A percentile compares a stretch with the other conserved stretches of the same genome.
phyloP scores from a whole-genome alignment of 2,329 filamentous ascomycete genomes.

The Penicillium thymicola region DNA sequence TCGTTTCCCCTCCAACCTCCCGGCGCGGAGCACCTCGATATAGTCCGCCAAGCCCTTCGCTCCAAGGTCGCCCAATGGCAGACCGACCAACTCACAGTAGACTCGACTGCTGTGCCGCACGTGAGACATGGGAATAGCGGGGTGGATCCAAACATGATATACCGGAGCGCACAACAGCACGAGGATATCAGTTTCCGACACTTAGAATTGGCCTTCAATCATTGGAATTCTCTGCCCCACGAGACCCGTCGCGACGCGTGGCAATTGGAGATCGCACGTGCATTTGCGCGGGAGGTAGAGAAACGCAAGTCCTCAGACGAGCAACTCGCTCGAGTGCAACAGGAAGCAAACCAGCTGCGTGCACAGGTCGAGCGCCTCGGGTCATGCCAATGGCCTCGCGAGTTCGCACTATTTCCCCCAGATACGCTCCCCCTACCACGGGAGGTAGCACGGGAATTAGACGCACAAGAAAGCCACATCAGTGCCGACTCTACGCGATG shows the following conservation, averaged over 20 bases:
- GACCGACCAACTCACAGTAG: slow-evolving; percentile 39
- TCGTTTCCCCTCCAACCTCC: slow-evolving; percentile 82
- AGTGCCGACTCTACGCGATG: slow-evolving; percentile 38
- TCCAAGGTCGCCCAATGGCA: slow-evolving; percentile 67
- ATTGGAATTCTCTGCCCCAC: slow-evolving; percentile 66
- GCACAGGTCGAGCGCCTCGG: slow-evolving; percentile 46
- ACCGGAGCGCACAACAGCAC: slow-evolving; percentile 55
- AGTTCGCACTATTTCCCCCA: slow-evolving; percentile 49
- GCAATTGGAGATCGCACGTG: slow-evolving; percentile 47
- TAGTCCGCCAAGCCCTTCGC: slow-evolving; percentile 64
- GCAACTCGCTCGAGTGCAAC: slow-evolving; percentile 44
- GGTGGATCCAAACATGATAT: slow-evolving; percentile 36
- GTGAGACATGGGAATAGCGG: slow-evolving; percentile 33
- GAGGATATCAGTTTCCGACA: slow-evolving; percentile 71
- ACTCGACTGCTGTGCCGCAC: slow-evolving; percentile 32
- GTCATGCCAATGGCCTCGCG: slow-evolving; percentile 48
- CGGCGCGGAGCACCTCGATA: slow-evolving; percentile 68
- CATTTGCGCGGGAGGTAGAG: slow-evolving; percentile 46
- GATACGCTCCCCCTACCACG: slow-evolving; percentile 42
- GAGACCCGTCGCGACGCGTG: slow-evolving; percentile 51
- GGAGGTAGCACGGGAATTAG: slow-evolving; percentile 39
- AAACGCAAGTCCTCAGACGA: slow-evolving; percentile 44
- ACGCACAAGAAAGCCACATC: slow-evolving; percentile 34
- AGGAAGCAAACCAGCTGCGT: slow-evolving; percentile 49
- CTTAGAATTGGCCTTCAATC: slow-evolving; percentile 69